Evolutionary conservation across 2,329 filamentous ascomycete species (phyloP).

Genomic region (Trematosphaeria pertusa): DNA sequence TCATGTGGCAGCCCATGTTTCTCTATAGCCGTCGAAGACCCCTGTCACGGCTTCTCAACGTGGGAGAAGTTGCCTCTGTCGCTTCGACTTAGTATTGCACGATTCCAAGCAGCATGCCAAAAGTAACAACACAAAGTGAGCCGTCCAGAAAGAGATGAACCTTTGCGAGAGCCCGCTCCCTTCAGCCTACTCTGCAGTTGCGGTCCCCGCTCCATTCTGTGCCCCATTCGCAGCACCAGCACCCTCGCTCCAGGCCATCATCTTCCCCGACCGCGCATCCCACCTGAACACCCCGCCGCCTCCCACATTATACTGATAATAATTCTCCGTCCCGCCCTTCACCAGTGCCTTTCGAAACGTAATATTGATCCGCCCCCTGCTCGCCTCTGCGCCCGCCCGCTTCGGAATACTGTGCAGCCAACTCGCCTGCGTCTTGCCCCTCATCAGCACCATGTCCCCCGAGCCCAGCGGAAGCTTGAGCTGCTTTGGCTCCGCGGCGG

Average conservation of each 20-base stretch:
- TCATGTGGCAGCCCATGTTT: too few relatives aligned
- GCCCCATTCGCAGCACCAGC: constrained; percentile 1
- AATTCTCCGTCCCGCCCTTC: constrained; percentile 78
- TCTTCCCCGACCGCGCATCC: constrained; percentile 63
- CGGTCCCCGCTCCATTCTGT: neutral
- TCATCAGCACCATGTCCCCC: constrained; percentile 83
- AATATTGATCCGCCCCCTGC: constrained; percentile 73
- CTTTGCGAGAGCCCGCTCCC: too few relatives aligned
- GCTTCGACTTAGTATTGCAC: constrained; percentile 1
- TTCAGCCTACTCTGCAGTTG: neutral
- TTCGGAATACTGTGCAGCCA: constrained; percentile 85
- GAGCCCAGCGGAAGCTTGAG: constrained; percentile 64
- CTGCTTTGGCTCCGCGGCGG: constrained; percentile 49
- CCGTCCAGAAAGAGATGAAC: too few relatives aligned
- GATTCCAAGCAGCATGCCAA: too few relatives aligned
- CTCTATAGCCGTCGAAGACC: too few relatives aligned
- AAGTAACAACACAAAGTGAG: too few relatives aligned
- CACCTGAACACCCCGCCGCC: constrained; percentile 72
- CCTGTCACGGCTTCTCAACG: too few relatives aligned
- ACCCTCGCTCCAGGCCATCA: constrained; percentile 48
- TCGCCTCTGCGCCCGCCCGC: constrained; percentile 67
- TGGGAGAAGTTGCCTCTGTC: too few relatives aligned
- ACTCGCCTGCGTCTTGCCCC: constrained; percentile 71
- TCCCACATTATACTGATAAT: constrained; percentile 84
- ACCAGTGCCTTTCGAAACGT: constrained; percentile 77